Evolutionary conservation across 1,139 yeast genomes (phyloP).

Genomic region (Yamadazyma triangularis): DNA sequence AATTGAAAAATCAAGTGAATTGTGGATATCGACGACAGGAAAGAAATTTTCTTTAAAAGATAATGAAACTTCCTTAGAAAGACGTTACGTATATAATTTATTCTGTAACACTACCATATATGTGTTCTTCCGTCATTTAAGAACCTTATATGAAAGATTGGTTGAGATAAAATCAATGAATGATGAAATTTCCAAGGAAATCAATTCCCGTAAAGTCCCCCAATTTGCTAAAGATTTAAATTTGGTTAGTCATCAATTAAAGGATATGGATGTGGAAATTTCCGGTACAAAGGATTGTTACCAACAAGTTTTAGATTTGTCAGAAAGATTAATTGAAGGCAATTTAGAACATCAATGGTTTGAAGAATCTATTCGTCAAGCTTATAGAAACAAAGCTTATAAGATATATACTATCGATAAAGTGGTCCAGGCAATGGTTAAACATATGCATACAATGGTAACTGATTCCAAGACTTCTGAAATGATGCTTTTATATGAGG

Average conservation of each 20-base stretch:
- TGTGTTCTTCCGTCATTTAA: conserved; percentile 83
- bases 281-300: conserved; percentile 68
- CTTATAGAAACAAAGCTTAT: conserved; percentile 89
- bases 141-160: conserved; percentile 76
- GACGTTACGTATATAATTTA: conserved; percentile 58
- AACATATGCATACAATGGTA: conserved; percentile 77
- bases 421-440: conserved; percentile 83
- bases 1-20: conserved; percentile 58
- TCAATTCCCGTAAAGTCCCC: conserved; percentile 60
- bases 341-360: conserved; percentile 93
- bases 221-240: conserved; percentile 88
- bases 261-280: conserved; percentile 74
- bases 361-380: conserved; percentile 93
- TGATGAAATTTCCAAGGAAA: conserved; percentile 65
- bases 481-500: conserved; percentile 74
- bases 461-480: conserved; percentile 83
- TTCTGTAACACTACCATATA: conserved; percentile 91
- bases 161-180: conserved; percentile 70
- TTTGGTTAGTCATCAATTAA: conserved; percentile 74
- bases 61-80: conserved; percentile 19
- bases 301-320: conserved; percentile 64
- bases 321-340: conserved; percentile 80
- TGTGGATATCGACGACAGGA: conserved; percentile 55
- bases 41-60: conserved; percentile 27
- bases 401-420: conserved; percentile 90